phyloP scores from a whole-genome alignment of 2,329 filamentous ascomycete genomes.

The Scedosporium minutisporum region DNA sequence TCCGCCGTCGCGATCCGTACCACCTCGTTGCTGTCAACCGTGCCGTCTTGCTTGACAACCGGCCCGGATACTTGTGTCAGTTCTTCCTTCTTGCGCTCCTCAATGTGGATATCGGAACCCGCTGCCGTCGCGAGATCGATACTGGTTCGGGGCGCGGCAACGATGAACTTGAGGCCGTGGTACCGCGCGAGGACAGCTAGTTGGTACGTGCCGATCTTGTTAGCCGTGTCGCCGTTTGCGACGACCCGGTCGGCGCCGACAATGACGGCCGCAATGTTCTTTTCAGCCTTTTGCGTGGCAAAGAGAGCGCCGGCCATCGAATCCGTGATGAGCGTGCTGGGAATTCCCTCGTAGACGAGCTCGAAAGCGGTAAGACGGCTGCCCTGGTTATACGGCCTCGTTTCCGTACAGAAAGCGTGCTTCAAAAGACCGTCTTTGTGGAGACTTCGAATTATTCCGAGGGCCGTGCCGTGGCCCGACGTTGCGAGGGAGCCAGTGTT shows the following conservation, averaged over 20 bases:
- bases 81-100: conserved; percentile 74
- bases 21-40: conserved; percentile 51
- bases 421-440: conserved; percentile 55
- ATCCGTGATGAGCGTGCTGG: conserved; percentile 85
- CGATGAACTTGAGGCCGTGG: conserved; percentile 88
- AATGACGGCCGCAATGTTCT: conserved; percentile 74
- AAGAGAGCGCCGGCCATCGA: conserved; percentile 93
- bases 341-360: conserved; percentile 86
- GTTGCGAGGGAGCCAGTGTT: conserved; percentile 96
- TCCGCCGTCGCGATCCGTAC: conserved; percentile 73
- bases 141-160: conserved; percentile 88
- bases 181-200: conserved; percentile 82
- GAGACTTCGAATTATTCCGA: conserved; percentile 86
- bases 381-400: conserved; percentile 94
- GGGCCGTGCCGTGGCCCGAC: conserved; percentile 91
- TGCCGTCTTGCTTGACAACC: conserved; percentile 52
- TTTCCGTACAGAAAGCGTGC: conserved; percentile 94
- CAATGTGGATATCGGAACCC: conserved; percentile 77
- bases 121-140: conserved; percentile 76
- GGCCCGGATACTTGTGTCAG: conserved; percentile 78
- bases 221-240: conserved; percentile 93
- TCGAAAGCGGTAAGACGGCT: conserved; percentile 92
- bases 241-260: conserved; percentile 94
- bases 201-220: conserved; percentile 95
- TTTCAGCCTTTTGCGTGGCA: conserved; percentile 45